A percentile compares a stretch with the other conserved stretches of the same genome.
phyloP scores from a whole-genome alignment of 2,329 filamentous ascomycete species.

The Neonectria punicea region DNA sequence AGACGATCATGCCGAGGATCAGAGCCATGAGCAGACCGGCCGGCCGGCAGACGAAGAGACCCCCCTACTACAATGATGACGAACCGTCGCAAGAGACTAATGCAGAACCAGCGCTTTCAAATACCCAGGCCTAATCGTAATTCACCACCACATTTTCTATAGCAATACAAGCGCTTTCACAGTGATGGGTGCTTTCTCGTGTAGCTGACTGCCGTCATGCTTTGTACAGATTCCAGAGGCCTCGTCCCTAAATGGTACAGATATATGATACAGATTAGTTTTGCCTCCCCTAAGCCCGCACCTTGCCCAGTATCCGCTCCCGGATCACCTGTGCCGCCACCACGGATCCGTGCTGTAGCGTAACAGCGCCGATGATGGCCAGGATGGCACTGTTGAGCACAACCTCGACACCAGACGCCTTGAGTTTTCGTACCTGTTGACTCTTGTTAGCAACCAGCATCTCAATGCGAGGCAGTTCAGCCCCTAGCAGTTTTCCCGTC shows the following conservation, averaged over 20 bases:
- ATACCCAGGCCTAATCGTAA: conserved; percentile 27
- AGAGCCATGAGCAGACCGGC: conserved; percentile 18
- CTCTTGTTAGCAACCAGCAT: conserved; percentile 11
- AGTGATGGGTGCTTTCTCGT: conserved; percentile 27
- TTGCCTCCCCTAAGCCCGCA: conserved; percentile 31
- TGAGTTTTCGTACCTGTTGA: conserved; percentile 70
- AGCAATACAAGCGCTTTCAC: conserved; percentile 36
- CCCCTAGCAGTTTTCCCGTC: not conserved
- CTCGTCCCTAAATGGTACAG: conserved; percentile 44
- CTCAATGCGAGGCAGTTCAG: not conserved
- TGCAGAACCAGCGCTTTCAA: conserved; percentile 7
- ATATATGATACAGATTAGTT: conserved; percentile 45
- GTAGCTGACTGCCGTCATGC: conserved; percentile 34
- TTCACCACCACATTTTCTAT: conserved; percentile 34
- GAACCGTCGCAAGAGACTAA: not conserved
- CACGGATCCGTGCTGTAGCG: conserved; percentile 86
- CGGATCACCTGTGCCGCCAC: conserved; percentile 79
- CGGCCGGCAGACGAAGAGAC: conserved; percentile 46
- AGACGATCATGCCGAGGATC: conserved; percentile 20
- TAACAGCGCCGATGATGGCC: conserved; percentile 87
- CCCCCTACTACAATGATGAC: conserved; percentile 44
- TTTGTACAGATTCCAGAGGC: conserved; percentile 41
- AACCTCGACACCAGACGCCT: conserved; percentile 76
- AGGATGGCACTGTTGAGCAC: conserved; percentile 83
- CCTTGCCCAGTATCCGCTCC: conserved; percentile 73